phyloP scores from a whole-genome alignment of 2,329 filamentous ascomycete species.

The Beauveria varroae region DNA sequence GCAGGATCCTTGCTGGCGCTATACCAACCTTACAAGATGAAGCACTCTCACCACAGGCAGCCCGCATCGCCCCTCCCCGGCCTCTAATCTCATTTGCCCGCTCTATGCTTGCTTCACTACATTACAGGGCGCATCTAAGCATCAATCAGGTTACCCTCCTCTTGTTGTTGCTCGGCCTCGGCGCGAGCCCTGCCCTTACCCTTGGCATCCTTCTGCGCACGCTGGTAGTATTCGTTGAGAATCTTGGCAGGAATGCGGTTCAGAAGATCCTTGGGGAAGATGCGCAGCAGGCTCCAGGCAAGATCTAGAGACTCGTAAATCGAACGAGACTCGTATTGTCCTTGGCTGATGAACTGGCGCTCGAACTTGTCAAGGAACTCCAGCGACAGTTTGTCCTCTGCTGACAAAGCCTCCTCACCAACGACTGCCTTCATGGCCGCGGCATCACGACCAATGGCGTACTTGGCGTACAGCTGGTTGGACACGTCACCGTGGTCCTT shows the following conservation, averaged over 20 bases:
- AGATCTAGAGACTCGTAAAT: constrained; percentile 94
- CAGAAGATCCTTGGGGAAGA: constrained; percentile 96
- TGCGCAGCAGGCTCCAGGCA: constrained; percentile 91
- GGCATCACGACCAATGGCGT: constrained; percentile 96
- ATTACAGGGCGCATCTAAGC: constrained; percentile 28
- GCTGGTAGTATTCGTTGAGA: constrained; percentile 75
- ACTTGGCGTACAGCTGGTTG: constrained; percentile 99
- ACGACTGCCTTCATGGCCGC: constrained; percentile 99
- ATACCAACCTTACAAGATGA: not conserved
- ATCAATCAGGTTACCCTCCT: constrained; percentile 55
- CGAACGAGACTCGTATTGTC: constrained; percentile 81
- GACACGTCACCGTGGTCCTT: constrained; percentile 97
- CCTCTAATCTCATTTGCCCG: constrained; percentile 15
- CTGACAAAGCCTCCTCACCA: constrained; percentile 90
- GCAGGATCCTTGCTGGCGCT: not conserved
- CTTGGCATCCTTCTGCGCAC: constrained; percentile 56
- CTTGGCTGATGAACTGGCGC: constrained; percentile 86
- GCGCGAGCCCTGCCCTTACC: constrained; percentile 51
- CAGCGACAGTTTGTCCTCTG: constrained; percentile 94
- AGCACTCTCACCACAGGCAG: too few species aligned
- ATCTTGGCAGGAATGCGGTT: constrained; percentile 87
- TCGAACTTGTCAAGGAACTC: constrained; percentile 99
- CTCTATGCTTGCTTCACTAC: constrained; percentile 6
- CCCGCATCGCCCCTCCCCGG: not conserved
- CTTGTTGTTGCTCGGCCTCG: constrained; percentile 32